phyloP scores from a whole-genome alignment of 441 rosid species.

The Aleurites moluccanus region DNA sequence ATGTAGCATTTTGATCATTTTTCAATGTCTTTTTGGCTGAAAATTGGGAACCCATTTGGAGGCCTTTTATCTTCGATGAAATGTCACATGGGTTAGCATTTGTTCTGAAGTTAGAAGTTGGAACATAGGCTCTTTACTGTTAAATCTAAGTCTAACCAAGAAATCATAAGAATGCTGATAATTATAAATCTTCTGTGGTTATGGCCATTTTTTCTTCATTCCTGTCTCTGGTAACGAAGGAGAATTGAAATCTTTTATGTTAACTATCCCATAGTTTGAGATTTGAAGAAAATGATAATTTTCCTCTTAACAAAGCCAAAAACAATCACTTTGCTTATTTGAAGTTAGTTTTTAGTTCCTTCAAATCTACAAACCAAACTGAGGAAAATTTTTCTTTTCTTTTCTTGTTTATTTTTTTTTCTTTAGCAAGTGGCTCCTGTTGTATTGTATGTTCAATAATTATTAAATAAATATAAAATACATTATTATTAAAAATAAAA shows the following conservation, averaged over 20 bases:
- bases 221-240: background rate
- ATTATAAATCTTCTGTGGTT: background rate
- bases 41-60: slow-evolving; percentile 17
- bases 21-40: background rate
- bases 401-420: background rate
- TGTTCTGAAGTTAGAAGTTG: background rate
- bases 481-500: no score
- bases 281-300: background rate
- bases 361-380: background rate
- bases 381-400: background rate
- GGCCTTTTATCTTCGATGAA: background rate
- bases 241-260: background rate
- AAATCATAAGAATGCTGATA: background rate
- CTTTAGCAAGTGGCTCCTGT: background rate
- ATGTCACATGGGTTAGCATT: background rate
- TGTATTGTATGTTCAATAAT: slow-evolving; percentile 10
- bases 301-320: slow-evolving; percentile 4
- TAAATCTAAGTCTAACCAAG: no score
- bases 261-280: background rate
- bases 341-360: background rate
- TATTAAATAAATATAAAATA: no score
- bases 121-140: background rate
- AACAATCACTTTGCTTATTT: slow-evolving; percentile 6
- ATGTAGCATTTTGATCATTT: background rate
- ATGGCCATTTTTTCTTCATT: background rate